These are phyloP conservation scores for Colletotrichum theobromicola DNA, from an alignment of 2,329 filamentous ascomycete species.

Conservation along the genomic window DNA sequence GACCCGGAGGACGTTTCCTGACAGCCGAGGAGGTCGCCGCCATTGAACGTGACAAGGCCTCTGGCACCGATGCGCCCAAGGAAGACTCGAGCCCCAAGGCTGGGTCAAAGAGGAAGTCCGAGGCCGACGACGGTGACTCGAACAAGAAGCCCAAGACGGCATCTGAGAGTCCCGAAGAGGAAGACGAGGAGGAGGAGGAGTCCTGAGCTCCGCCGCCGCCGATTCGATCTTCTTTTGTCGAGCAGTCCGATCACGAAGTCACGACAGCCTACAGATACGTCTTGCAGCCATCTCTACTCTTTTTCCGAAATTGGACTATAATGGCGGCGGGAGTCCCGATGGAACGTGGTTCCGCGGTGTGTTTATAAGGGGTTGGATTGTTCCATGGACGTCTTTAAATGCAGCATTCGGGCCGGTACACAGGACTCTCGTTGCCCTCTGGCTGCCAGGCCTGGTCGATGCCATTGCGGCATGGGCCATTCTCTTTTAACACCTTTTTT, in stretches of 20 bases:
- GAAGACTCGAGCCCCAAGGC: conserved; percentile 31
- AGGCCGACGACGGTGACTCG: conserved; percentile 49
- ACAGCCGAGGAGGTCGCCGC: conserved; percentile 95
- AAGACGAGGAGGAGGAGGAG: conserved; percentile 50
- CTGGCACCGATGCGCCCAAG: conserved; percentile 28
- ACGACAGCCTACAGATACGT: conserved; percentile 31
- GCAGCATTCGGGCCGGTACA: conserved; percentile 19
- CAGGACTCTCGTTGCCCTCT: conserved; percentile 21
- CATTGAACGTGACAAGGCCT: conserved; percentile 73
- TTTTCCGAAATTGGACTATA: conserved; percentile 15
- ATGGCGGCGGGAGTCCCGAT: conserved; percentile 14
- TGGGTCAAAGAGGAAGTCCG: conserved; percentile 67
- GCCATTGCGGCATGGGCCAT: background rate
- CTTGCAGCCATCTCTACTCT: conserved; percentile 6
- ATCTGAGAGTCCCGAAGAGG: conserved; percentile 36
- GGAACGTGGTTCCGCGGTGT: background rate
- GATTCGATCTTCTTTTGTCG: conserved; percentile 31
- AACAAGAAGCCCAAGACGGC: conserved; percentile 66
- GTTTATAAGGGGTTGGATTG: conserved; percentile 13
- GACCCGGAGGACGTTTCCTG: conserved; percentile 92
- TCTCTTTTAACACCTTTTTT: conserved; percentile 23
- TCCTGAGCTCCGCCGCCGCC: conserved; percentile 19
- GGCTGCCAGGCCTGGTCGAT: conserved; percentile 9
- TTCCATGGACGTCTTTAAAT: conserved; percentile 1
- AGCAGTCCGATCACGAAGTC: conserved; percentile 36